Conservation (phyloP, 2,329 filamentous ascomycete species). For the Fusarium pseudocircinatum region DNA sequence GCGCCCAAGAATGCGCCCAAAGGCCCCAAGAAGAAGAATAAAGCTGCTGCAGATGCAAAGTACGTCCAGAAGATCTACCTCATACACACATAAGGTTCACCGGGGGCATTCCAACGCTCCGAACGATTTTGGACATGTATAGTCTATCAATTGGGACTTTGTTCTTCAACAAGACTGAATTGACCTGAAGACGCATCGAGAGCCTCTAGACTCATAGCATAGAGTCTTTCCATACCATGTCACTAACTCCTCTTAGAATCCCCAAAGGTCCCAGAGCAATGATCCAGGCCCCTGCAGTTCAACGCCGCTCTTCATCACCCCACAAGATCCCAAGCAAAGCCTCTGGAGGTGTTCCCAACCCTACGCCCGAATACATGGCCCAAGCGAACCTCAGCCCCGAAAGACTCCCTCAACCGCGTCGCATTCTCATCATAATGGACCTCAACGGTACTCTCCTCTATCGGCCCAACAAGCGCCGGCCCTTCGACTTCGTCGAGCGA, state of each 20-base stretch:
- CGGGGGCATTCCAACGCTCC: neutral
- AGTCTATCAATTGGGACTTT: too few species aligned
- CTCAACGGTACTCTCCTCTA: conserved; percentile 90
- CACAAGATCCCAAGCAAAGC: conserved; percentile 45
- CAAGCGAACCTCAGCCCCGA: conserved; percentile 59
- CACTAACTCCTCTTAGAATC: conserved; percentile 9
- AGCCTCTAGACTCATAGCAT: neutral
- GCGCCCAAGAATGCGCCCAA: conserved; percentile 1
- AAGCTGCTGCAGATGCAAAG: neutral
- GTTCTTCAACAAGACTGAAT: neutral
- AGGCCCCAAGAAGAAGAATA: neutral
- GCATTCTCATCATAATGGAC: conserved; percentile 86
- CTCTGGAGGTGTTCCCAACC: conserved; percentile 69
- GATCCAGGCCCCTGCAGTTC: neutral
- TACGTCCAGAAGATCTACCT: neutral
- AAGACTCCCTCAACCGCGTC: conserved; percentile 59
- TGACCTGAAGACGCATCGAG: too few species aligned
- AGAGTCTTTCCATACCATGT: neutral
- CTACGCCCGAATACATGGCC: conserved; percentile 68
- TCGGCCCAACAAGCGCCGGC: conserved; percentile 65
- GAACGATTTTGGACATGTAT: neutral
- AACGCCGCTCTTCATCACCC: conserved; percentile 9
- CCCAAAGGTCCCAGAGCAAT: conserved; percentile 8
- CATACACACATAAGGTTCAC: neutral
- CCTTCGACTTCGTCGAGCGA: conserved; percentile 69